Conservation (phyloP, 345 rosid species). For the Syzygium aqueum region DNA sequence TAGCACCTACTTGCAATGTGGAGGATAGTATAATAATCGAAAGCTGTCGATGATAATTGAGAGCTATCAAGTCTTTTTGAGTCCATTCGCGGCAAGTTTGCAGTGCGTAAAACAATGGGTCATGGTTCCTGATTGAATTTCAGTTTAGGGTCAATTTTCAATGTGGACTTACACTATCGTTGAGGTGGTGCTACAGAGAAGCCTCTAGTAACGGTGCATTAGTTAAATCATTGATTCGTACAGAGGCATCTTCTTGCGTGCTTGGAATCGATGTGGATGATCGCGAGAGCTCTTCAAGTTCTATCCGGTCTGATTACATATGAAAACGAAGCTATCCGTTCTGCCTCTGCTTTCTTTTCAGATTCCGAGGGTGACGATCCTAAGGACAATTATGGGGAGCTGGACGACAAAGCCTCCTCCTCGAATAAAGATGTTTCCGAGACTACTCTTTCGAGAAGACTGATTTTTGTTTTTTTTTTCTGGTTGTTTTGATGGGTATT, state of each 20-base stretch:
- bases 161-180: neutral
- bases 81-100: neutral
- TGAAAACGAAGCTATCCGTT: neutral
- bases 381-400: neutral
- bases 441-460: neutral
- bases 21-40: neutral
- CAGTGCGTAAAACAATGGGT: neutral
- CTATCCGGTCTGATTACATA: neutral
- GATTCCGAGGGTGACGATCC: neutral
- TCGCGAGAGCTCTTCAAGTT: conserved; percentile 1
- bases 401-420: neutral
- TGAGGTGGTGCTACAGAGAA: neutral
- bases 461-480: neutral
- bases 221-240: neutral
- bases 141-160: neutral
- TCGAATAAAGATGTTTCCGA: neutral
- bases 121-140: neutral
- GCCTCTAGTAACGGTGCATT: neutral
- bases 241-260: neutral
- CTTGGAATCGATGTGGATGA: neutral
- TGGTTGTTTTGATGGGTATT: neutral
- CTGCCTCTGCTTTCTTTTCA: neutral
- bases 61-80: neutral
- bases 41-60: neutral
- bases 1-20: neutral